Evolutionary conservation across 1,284 basidiomycete genomes (phyloP).

Genomic region (Trametes polyzona): DNA sequence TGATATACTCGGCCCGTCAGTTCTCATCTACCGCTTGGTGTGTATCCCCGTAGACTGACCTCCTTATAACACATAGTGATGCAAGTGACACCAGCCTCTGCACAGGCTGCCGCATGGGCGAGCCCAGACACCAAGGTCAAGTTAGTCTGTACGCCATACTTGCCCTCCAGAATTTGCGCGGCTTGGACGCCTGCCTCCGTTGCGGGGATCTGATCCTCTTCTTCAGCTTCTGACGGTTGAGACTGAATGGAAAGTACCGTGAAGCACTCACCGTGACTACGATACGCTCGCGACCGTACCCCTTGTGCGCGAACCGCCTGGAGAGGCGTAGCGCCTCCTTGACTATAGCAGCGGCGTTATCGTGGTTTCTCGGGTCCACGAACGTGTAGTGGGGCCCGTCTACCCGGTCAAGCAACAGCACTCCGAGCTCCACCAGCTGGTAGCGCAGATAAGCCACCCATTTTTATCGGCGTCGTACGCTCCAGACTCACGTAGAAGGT

Average conservation of each 20-base stretch:
- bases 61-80: slow-evolving; percentile 53
- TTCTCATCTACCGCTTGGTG: no score
- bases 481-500: slow-evolving; percentile 26
- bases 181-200: slow-evolving; percentile 58
- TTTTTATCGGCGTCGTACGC: not conserved
- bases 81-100: slow-evolving; percentile 49
- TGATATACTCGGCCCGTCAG: no score
- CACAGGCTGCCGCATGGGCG: slow-evolving; percentile 57
- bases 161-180: slow-evolving; percentile 42
- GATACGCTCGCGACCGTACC: slow-evolving; percentile 43
- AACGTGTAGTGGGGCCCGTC: slow-evolving; percentile 54
- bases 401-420: slow-evolving; percentile 44
- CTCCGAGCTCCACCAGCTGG: slow-evolving; percentile 57
- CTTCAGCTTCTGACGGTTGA: slow-evolving; percentile 1
- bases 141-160: slow-evolving; percentile 50
- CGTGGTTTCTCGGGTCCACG: slow-evolving; percentile 49
- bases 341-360: slow-evolving; percentile 43
- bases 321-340: slow-evolving; percentile 45
- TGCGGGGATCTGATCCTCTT: slow-evolving; percentile 53
- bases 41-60: slow-evolving; percentile 40
- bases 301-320: slow-evolving; percentile 44
- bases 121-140: slow-evolving; percentile 53
- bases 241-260: not conserved
- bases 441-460: slow-evolving; percentile 7
- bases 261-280: slow-evolving; percentile 51